Conservation (phyloP, 2,329 filamentous ascomycete species). For the Colletotrichum graminicola region DNA sequence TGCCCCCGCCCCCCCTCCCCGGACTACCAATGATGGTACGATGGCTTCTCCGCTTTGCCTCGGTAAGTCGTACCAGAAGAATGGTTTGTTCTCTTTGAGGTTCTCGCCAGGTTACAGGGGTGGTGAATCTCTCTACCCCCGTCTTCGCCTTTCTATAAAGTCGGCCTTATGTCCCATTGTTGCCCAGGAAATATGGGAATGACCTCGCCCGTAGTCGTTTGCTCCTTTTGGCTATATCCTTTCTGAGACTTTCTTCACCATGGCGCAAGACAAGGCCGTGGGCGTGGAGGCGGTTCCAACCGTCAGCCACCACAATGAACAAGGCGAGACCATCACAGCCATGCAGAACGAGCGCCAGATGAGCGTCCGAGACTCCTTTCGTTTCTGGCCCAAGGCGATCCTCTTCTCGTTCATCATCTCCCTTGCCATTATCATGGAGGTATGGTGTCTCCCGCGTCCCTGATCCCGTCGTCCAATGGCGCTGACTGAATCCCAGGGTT, state of each 20-base stretch:
- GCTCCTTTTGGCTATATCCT: background rate
- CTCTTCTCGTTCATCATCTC: constrained; percentile 45
- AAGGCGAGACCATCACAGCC: constrained; percentile 39
- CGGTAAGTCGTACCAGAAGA: constrained; percentile 28
- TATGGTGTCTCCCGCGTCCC: background rate
- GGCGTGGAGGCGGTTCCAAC: constrained; percentile 32
- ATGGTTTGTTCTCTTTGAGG: constrained; percentile 19
- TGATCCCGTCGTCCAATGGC: background rate
- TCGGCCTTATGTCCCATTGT: constrained; percentile 14
- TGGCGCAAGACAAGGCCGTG: constrained; percentile 36
- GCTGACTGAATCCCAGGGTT: constrained; percentile 47
- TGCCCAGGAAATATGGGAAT: constrained; percentile 21
- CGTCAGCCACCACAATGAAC: constrained; percentile 31
- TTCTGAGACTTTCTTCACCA: constrained; percentile 4
- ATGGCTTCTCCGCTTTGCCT: constrained; percentile 35
- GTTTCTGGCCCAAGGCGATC: constrained; percentile 44
- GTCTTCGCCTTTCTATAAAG: constrained; percentile 32
- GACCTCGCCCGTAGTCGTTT: constrained; percentile 21
- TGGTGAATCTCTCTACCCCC: constrained; percentile 11
- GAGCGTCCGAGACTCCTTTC: constrained; percentile 43
- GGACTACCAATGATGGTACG: constrained; percentile 6
- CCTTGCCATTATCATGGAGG: constrained; percentile 48
- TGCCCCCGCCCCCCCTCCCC: background rate
- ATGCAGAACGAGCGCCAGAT: constrained; percentile 44
- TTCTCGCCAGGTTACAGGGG: background rate